These are phyloP conservation scores for Geranium rotundifolium DNA, from an alignment of 345 rosid species.

Conservation along the genomic window DNA sequence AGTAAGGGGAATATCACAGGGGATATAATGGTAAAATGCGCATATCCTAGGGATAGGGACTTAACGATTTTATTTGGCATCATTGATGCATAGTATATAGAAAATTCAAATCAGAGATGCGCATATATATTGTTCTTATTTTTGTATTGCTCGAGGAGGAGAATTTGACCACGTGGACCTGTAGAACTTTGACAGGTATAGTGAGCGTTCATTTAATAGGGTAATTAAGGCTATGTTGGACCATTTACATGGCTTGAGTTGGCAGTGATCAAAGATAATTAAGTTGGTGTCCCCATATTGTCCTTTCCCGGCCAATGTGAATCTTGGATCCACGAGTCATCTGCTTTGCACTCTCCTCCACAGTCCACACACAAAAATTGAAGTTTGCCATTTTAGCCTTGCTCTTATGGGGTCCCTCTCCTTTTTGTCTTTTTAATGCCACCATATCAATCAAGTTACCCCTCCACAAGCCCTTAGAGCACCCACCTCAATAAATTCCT, in stretches of 20 bases:
- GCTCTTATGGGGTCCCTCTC: conserved; percentile 9
- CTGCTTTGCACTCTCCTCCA: not conserved
- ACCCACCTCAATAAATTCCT: conserved; percentile 16
- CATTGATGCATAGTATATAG: no score
- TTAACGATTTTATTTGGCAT: no score
- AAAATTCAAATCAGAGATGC: no score
- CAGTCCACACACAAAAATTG: conserved; percentile 6
- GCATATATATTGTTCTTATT: no score
- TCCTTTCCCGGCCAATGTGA: conserved; percentile 13
- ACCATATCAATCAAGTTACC: conserved; percentile 10
- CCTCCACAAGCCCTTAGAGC: conserved; percentile 2
- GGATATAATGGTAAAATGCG: no score
- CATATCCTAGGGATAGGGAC: no score
- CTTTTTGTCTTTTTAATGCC: conserved; percentile 12
- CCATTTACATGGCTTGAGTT: conserved; percentile 28
- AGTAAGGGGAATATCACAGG: no score
- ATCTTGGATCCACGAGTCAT: conserved; percentile 5
- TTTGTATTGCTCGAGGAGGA: not conserved
- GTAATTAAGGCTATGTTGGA: conserved; percentile 29
- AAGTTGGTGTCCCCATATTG: conserved; percentile 31
- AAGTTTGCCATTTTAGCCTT: conserved; percentile 6
- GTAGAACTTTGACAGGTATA: conserved; percentile 2
- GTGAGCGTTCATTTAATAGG: conserved; percentile 18
- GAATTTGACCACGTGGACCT: not conserved
- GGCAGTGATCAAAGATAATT: conserved; percentile 27